Conservation (phyloP, 208 protist species). For the Trypanosomatidae sp. region DNA sequence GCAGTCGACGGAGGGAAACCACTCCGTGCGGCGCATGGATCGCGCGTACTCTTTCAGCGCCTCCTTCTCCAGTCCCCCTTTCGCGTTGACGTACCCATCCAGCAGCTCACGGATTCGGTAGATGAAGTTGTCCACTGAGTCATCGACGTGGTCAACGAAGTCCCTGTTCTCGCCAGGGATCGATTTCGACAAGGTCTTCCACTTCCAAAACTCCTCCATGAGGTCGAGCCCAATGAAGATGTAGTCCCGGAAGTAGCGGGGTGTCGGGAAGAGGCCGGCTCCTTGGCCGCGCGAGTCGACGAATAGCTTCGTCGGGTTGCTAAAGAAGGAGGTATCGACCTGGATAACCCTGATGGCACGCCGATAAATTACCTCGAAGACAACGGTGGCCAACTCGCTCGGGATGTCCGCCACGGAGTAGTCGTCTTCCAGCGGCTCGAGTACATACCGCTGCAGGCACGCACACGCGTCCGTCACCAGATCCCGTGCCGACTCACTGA, state of each 20-base stretch:
- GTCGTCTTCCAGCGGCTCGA: conserved; percentile 75
- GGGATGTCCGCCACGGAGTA: conserved; percentile 80
- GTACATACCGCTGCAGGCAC: conserved; percentile 54
- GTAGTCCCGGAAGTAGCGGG: conserved; percentile 65
- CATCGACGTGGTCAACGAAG: conserved; percentile 74
- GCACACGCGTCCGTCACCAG: conserved; percentile 47
- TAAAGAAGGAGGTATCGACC: conserved; percentile 47
- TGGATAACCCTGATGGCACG: conserved; percentile 47
- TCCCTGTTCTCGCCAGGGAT: conserved; percentile 65
- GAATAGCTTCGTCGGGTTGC: conserved; percentile 63
- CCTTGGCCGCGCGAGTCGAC: conserved; percentile 69
- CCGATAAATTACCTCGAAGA: conserved; percentile 64
- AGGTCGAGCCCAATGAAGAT: conserved; percentile 82
- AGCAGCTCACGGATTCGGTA: conserved; percentile 59
- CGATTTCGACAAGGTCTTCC: conserved; percentile 55
- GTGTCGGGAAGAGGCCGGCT: conserved; percentile 47
- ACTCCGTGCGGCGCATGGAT: conserved; percentile 55
- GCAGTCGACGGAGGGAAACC: conserved; percentile 76
- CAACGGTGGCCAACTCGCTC: conserved; percentile 35
- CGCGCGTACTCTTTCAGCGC: conserved; percentile 45
- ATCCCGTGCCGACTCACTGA: conserved; percentile 42
- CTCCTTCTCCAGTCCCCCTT: conserved; percentile 49
- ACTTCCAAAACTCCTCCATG: conserved; percentile 78
- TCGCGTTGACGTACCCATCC: conserved; percentile 57
- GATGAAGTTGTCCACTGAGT: conserved; percentile 57